phyloP scores from a whole-genome alignment of 805 yeast species.

The Nakazawaea ambrosiae region DNA sequence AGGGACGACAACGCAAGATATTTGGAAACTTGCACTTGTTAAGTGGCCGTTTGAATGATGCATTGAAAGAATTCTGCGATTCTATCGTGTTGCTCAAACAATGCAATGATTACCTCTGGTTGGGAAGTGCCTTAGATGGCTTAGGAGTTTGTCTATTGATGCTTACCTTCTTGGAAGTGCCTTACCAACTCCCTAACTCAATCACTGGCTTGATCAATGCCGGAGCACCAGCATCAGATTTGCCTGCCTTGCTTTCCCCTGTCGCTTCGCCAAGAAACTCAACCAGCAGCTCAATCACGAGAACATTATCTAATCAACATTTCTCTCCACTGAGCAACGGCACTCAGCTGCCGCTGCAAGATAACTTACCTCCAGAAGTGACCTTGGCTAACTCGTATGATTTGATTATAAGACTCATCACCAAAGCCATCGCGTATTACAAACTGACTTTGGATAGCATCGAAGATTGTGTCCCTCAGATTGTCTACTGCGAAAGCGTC shows the following conservation, averaged over 20 bases:
- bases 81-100: conserved; percentile 53
- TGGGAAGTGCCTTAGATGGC: conserved; percentile 83
- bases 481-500: conserved; percentile 68
- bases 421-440: conserved; percentile 35
- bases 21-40: conserved; percentile 71
- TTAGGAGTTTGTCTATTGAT: conserved; percentile 60
- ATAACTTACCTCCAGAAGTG: not conserved
- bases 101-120: conserved; percentile 76
- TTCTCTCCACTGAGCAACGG: not conserved
- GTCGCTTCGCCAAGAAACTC: conserved; percentile 44
- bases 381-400: conserved; percentile 18
- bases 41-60: conserved; percentile 72
- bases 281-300: conserved; percentile 21
- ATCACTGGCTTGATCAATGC: conserved; percentile 17
- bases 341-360: not conserved
- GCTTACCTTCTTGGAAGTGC: conserved; percentile 47
- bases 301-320: conserved; percentile 13
- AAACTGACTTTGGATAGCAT: conserved; percentile 45
- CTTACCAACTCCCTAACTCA: conserved; percentile 39
- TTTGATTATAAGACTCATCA: conserved; percentile 29
- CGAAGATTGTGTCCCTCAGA: conserved; percentile 76
- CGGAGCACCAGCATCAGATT: not conserved
- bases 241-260: conserved; percentile 19
- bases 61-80: conserved; percentile 68
- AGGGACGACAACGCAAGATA: conserved; percentile 71